Percentiles rank a stretch among this genome's conserved stretches.
These are phyloP conservation scores for Backusella macrospora DNA, from an alignment of 192 early-diverging fungal species.

Conservation along the genomic window DNA sequence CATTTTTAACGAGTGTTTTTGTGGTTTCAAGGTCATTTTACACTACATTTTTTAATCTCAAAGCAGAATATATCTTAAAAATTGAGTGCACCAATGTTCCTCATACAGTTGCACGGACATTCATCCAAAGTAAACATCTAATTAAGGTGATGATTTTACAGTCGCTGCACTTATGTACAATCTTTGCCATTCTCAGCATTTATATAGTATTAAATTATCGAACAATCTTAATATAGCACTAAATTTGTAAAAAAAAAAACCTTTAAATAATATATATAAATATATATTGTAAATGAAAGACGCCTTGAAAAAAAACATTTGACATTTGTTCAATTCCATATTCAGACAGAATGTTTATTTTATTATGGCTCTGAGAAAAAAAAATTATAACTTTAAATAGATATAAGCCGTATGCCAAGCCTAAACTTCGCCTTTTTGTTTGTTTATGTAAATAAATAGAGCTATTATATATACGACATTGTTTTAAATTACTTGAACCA, in stretches of 20 bases:
- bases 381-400: not conserved
- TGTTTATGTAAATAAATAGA: not conserved
- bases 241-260: no score
- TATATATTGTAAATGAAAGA: no score
- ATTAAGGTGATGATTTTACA: not conserved
- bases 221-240: no score
- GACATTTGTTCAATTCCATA: no score
- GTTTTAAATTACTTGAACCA: not conserved
- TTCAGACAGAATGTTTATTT: not conserved
- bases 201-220: no score
- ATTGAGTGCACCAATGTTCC: not conserved
- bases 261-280: no score
- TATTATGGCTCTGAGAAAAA: not conserved
- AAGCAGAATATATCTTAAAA: not conserved
- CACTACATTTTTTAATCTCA: not conserved
- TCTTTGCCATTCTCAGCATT: no score
- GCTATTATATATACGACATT: not conserved
- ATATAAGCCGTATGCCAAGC: not conserved
- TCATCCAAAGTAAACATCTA: not conserved
- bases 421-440: not conserved
- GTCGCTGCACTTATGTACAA: not conserved
- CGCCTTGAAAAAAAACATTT: no score
- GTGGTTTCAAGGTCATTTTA: not conserved
- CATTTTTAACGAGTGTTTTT: not conserved
- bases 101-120: not conserved